phyloP scores from a whole-genome alignment of 1,284 basidiomycete genomes.

The Moniliophthora roreri region DNA sequence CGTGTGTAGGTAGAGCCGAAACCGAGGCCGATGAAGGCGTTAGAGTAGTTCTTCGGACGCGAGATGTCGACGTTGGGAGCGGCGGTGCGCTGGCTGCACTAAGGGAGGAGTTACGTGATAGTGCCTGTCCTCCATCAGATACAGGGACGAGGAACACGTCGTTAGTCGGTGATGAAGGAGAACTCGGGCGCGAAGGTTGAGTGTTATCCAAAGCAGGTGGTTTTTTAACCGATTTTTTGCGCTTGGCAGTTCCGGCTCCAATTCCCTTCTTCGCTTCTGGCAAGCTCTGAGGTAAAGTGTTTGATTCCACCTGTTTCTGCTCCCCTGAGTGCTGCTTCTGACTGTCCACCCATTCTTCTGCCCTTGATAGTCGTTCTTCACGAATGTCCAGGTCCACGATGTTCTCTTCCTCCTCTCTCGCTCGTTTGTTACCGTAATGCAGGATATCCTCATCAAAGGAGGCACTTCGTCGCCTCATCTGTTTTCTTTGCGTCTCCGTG shows the following conservation, averaged over 20 bases:
- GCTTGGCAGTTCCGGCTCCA: constrained; percentile 9
- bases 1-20: background rate
- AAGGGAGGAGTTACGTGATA: constrained; percentile 5
- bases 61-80: background rate
- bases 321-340: constrained; percentile 12
- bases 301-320: background rate
- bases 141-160: background rate
- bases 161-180: background rate
- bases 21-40: background rate
- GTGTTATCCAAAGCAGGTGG: background rate
- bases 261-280: background rate
- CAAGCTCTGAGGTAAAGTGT: too few species aligned
- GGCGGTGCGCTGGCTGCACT: constrained; percentile 3
- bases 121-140: background rate
- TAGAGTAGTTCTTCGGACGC: background rate
- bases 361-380: constrained; percentile 11
- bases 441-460: constrained; percentile 9
- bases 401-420: background rate
- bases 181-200: too few species aligned
- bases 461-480: constrained; percentile 19
- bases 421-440: too few species aligned
- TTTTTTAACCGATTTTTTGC: constrained; percentile 8
- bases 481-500: constrained; percentile 15
- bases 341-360: constrained; percentile 24
- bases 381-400: background rate